phyloP scores from a whole-genome alignment of 768 basidiomycete species.

The Suillus placidus region DNA sequence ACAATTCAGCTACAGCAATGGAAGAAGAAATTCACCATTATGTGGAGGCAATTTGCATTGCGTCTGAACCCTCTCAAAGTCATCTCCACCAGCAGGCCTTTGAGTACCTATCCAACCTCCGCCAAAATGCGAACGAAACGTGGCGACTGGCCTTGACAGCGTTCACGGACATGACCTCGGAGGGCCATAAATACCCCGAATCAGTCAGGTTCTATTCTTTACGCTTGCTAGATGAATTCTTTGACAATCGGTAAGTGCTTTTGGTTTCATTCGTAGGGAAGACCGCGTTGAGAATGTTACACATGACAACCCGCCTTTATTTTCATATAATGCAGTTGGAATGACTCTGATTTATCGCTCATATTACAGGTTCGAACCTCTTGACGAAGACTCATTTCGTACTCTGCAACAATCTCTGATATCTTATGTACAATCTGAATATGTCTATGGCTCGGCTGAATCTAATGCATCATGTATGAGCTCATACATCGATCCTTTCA shows the following conservation, averaged over 20 bases:
- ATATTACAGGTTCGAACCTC: conserved; percentile 55
- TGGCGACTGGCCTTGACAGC: conserved; percentile 83
- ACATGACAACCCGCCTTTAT: neutral
- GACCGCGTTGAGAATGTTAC: neutral
- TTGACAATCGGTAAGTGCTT: conserved; percentile 74
- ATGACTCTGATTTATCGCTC: conserved; percentile 15
- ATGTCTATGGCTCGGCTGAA: conserved; percentile 83
- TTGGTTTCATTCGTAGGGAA: neutral
- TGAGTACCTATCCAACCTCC: conserved; percentile 76
- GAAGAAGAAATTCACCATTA: conserved; percentile 76
- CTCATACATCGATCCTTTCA: conserved; percentile 14
- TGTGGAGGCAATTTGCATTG: conserved; percentile 85
- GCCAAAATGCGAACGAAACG: conserved; percentile 70
- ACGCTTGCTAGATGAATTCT: conserved; percentile 78
- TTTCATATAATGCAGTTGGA: neutral
- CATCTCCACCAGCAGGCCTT: conserved; percentile 84
- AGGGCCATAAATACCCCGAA: conserved; percentile 71
- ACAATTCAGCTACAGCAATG: conserved; percentile 44
- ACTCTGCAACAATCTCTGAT: conserved; percentile 77
- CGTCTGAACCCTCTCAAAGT: conserved; percentile 74
- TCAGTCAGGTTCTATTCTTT: conserved; percentile 82
- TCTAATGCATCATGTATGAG: conserved; percentile 77
- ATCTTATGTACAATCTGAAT: conserved; percentile 86
- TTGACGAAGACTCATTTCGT: conserved; percentile 71
- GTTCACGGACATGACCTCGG: conserved; percentile 63